A percentile compares a stretch with the other conserved stretches of the same genome.
These are phyloP conservation scores for Wickerhamomyces sp. DNA, from an alignment of 1,139 yeast species.

Conservation along the genomic window DNA sequence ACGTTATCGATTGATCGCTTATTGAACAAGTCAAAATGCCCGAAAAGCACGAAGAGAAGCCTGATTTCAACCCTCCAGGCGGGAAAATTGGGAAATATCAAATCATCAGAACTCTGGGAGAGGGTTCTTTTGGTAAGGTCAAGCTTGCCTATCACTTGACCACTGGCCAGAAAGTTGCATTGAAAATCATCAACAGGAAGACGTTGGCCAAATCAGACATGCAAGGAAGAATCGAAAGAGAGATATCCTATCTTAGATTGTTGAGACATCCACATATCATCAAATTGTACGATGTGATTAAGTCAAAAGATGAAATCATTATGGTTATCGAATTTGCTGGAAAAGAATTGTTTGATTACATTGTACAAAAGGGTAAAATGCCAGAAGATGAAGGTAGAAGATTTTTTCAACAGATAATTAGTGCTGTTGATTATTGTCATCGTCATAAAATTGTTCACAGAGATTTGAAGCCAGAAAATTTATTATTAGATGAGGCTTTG, in stretches of 20 bases:
- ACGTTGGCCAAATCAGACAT: constrained; percentile 93
- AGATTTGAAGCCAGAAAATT: constrained; percentile 92
- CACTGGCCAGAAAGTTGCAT: constrained; percentile 91
- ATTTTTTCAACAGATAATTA: constrained; percentile 94
- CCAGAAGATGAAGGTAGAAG: constrained; percentile 90
- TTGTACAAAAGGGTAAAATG: constrained; percentile 94
- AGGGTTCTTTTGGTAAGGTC: constrained; percentile 97
- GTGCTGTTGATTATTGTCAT: constrained; percentile 98
- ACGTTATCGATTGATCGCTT: no score
- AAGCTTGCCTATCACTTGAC: constrained; percentile 90
- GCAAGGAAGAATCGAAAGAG: constrained; percentile 97
- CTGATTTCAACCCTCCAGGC: constrained; percentile 27
- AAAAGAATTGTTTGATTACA: constrained; percentile 91
- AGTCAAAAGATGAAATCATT: constrained; percentile 91
- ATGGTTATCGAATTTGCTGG: constrained; percentile 99
- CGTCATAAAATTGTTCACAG: constrained; percentile 96
- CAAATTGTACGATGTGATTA: constrained; percentile 92
- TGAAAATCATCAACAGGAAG: constrained; percentile 89
- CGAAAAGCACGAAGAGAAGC: constrained; percentile 18
- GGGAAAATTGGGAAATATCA: constrained; percentile 86
- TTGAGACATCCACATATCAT: constrained; percentile 96
- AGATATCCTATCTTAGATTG: constrained; percentile 81
- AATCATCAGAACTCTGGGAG: constrained; percentile 90
- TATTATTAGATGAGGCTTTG: constrained; percentile 81
- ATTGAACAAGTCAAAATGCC: no score